A percentile compares a stretch with the other conserved stretches of the same genome.
Evolutionary conservation across 1,139 yeast species (phyloP).

Genomic region (Yamadazyma conglobata): DNA sequence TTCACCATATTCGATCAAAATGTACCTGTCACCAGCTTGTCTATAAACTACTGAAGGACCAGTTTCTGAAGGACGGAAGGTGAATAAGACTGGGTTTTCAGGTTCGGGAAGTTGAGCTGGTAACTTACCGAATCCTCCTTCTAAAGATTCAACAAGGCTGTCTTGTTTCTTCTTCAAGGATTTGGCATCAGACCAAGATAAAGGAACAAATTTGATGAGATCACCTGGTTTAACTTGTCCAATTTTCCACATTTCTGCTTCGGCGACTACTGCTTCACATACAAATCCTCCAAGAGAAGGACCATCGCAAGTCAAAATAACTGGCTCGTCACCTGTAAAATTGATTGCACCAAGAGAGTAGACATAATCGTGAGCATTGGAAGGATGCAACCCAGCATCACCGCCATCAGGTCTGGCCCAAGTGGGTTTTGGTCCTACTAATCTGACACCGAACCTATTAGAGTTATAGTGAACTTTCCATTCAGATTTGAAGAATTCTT

Average conservation of each 20-base stretch:
- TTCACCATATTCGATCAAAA: constrained; percentile 90
- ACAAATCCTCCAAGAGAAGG: constrained; percentile 97
- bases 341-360: constrained; percentile 95
- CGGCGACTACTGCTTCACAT: constrained; percentile 92
- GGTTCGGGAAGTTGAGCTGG: constrained; percentile 36
- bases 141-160: constrained; percentile 41
- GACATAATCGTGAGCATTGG: constrained; percentile 96
- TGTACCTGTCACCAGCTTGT: constrained; percentile 95
- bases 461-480: constrained; percentile 98
- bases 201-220: constrained; percentile 71
- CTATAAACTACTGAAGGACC: constrained; percentile 80
- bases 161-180: constrained; percentile 61
- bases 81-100: constrained; percentile 60
- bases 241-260: constrained; percentile 97
- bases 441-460: constrained; percentile 91
- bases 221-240: constrained; percentile 98
- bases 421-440: constrained; percentile 91
- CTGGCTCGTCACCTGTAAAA: constrained; percentile 98
- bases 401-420: constrained; percentile 99
- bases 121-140: constrained; percentile 41
- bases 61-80: constrained; percentile 42
- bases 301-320: constrained; percentile 93
- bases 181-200: constrained; percentile 66
- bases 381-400: constrained; percentile 96
- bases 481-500: constrained; percentile 66